These are phyloP conservation scores for Grigorovia transvaalensis DNA, from an alignment of 805 yeast species.

Conservation along the genomic window DNA sequence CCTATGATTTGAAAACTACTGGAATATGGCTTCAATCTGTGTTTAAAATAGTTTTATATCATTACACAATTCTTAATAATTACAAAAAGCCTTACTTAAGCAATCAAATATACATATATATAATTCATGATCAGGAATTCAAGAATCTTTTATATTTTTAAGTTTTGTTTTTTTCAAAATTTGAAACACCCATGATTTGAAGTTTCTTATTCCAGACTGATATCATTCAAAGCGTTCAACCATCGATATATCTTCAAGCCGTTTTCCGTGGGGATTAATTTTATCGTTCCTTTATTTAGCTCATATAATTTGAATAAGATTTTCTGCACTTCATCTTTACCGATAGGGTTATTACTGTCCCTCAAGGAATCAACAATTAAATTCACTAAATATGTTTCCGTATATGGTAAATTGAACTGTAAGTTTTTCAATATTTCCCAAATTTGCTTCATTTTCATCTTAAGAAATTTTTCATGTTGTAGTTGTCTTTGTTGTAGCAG, in stretches of 20 bases:
- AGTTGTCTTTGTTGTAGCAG: slow-evolving; percentile 19
- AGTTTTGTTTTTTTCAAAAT: neutral
- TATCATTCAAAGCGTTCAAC: slow-evolving; percentile 4
- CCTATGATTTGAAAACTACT: no score
- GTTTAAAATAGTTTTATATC: no score
- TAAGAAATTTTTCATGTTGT: slow-evolving; percentile 20
- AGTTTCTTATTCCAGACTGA: neutral
- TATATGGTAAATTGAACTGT: slow-evolving; percentile 20
- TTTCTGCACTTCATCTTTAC: slow-evolving; percentile 18
- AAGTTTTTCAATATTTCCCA: slow-evolving; percentile 19
- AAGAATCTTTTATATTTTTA: neutral
- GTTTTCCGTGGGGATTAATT: slow-evolving; percentile 17
- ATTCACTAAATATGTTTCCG: slow-evolving; percentile 17
- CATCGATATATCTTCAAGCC: slow-evolving; percentile 25
- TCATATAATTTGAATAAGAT: slow-evolving; percentile 16
- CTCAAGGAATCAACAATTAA: slow-evolving; percentile 24
- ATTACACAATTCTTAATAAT: no score
- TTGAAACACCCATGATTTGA: no score
- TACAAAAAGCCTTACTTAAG: no score
- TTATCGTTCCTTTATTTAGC: slow-evolving; percentile 10
- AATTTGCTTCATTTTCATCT: slow-evolving; percentile 23
- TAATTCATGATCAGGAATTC: neutral
- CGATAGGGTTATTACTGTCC: slow-evolving; percentile 27
- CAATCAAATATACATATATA: no score
- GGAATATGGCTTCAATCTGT: no score